Base-by-base conservation (phyloP, 208 protist species). In the Wallacemonas sp. region DNA sequence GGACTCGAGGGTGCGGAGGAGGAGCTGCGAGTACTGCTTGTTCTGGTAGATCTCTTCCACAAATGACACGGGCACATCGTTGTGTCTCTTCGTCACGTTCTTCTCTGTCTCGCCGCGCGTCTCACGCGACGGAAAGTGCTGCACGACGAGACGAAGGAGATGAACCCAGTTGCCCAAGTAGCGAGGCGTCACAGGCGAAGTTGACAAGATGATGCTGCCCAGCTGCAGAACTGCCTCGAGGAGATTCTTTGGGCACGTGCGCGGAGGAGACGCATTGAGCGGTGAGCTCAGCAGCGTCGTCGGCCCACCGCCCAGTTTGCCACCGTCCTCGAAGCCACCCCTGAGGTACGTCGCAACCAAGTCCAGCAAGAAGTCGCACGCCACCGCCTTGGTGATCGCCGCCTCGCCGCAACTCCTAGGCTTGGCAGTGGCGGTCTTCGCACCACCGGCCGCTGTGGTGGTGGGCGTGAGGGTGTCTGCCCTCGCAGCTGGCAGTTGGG, bases 1-100 rank as follows among this genome's bases (percentile, higher is more conserved):
- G 8, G 59, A 46, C 52, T 86, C 80, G 19, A 82, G 29, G 10
- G 78, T 55, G 52, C 68, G 71, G 54, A 71, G 79, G 44, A 86
- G 58, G 17, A 75, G 37, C 15, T 68, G 62, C 0, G 63, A 33
- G 63, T 66, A 79, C 52, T 64, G 63, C 30, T 63, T 66, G 46
- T 71, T 76, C 27, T 63, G 65, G 41, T 72, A 72, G 2, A 71
- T 44, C 17, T 44, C 34, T 1, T 48, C 26, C 0, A 54, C 55
- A 1, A 10, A 37, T 8, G 50, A 22, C 37, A 41, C 12, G 17
- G 12, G 37, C 12, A 41, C 12, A 41, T 9, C 17, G 42, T 19
- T 48, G 42, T 9, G 17, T n/a, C n/a, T n/a, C 42, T 48, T 48
- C 22, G 42, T 19, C 9, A 26, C 19, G 9, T 9, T 9, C 19